Base-by-base conservation (phyloP, 2,329 filamentous ascomycete species). In the Hypocrella siamensis region DNA sequence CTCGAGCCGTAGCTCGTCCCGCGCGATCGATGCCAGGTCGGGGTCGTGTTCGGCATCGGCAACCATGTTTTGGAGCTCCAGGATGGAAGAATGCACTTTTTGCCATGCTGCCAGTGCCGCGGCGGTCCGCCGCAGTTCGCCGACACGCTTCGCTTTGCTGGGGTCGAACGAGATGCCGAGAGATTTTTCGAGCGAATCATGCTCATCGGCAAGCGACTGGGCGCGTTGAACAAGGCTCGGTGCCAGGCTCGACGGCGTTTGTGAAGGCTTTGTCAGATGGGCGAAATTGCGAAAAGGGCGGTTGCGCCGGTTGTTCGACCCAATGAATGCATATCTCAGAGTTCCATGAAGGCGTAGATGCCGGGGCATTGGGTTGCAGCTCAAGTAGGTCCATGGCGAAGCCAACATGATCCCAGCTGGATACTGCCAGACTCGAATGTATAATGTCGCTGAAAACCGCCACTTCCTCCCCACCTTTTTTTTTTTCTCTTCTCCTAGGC, bases 1-100 rank as follows among this genome's bases (percentile, higher is more conserved):
- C 9, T 82, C 84, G 3, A 66, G 53, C n/a, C 61, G 58, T 7
- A 96, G 65, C 50, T 98, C 90, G 40, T 93, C 84, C n/a, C 67
- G 59, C 9, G 92, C 75, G 32, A 98, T 66, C 7, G 75, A 64
- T 9, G 76, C 72, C 32, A 98, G 69, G 54, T 96, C 90, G 30
- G 57, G 53, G 39, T 79, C 71, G 17, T 61, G 60, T 27, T 63
- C 63, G 11, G 48, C 40, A 26, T 55, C 51, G 8, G 56, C 43
- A 10, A 70, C 50, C 40, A 77, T 60, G 19, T 50, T 46, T 5
- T 53, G 51, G 11, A 78, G 65, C 53, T 78, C 73, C 3, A 46
- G 43, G 33, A 72, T 57, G 16, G 69, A 64, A 2, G 59, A 54
- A 24, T 63, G 61, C 0, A 70, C 63, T 11, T 54, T 49, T 26